These are phyloP conservation scores for Leccinellum luteum DNA, from an alignment of 768 basidiomycete genomes.

Conservation along the genomic window DNA sequence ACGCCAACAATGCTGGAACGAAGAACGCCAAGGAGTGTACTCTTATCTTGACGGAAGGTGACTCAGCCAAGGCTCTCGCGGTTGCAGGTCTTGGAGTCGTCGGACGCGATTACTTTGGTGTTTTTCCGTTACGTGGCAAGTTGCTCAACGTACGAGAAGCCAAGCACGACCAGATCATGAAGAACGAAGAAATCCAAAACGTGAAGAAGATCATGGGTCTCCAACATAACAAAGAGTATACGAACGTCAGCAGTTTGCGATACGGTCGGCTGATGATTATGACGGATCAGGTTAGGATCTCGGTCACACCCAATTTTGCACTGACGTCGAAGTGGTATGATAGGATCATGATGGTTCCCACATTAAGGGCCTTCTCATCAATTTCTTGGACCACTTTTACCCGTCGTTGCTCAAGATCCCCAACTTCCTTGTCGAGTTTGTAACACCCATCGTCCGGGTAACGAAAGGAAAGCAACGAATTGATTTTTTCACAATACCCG, in stretches of 20 bases:
- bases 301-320: neutral
- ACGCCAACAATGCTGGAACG: constrained; percentile 96
- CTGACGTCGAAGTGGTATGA: neutral
- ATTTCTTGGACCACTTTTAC: constrained; percentile 96
- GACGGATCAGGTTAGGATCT: constrained; percentile 87
- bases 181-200: constrained; percentile 95
- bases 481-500: constrained; percentile 96
- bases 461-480: constrained; percentile 74
- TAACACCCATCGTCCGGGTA: constrained; percentile 96
- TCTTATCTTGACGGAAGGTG: constrained; percentile 97
- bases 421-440: constrained; percentile 94
- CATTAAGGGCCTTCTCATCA: constrained; percentile 99
- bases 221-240: constrained; percentile 91
- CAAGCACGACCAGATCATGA: constrained; percentile 93
- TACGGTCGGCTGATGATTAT: constrained; percentile 99
- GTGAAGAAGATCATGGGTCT: constrained; percentile 98
- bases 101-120: constrained; percentile 95
- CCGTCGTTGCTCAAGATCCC: constrained; percentile 90
- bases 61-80: constrained; percentile 96
- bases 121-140: constrained; percentile 97
- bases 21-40: constrained; percentile 80
- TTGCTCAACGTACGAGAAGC: constrained; percentile 97
- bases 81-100: constrained; percentile 93
- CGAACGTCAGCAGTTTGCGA: constrained; percentile 60
- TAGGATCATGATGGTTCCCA: constrained; percentile 99